Evolutionary conservation across 2,329 filamentous ascomycete genomes (phyloP).

Genomic region (Sclerotinia spermophila): DNA sequence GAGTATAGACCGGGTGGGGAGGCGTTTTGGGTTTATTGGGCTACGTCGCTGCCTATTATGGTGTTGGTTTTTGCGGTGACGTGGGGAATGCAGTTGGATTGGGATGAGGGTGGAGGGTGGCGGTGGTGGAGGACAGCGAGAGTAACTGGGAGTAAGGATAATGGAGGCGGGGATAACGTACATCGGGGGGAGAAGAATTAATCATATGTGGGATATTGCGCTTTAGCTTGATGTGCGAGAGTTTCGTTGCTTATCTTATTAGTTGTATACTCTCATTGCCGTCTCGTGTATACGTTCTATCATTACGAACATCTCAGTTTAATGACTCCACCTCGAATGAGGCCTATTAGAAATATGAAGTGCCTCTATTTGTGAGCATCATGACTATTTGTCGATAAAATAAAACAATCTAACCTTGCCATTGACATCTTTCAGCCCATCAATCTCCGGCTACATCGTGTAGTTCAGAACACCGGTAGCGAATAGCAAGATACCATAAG

Average conservation of each 20-base stretch:
- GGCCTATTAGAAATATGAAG: too few relatives aligned
- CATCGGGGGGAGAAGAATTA: background rate
- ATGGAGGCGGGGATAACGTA: background rate
- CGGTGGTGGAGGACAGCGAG: background rate
- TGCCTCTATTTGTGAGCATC: too few relatives aligned
- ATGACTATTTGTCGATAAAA: too few relatives aligned
- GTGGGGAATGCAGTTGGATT: background rate
- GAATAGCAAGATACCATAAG: too few relatives aligned
- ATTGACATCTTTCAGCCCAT: too few relatives aligned
- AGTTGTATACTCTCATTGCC: rapidly evolving
- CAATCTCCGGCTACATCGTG: too few relatives aligned
- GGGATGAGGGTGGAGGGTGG: background rate
- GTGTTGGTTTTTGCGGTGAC: background rate
- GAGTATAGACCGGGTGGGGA: background rate
- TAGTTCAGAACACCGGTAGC: too few relatives aligned
- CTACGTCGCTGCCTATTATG: background rate
- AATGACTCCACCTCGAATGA: background rate
- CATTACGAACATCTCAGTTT: background rate
- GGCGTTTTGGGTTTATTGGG: slow-evolving; percentile 8
- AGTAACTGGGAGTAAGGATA: background rate
- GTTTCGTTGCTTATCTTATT: background rate
- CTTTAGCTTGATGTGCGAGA: background rate
- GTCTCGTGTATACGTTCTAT: background rate
- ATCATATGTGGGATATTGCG: background rate
- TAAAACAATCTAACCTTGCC: too few relatives aligned